These are phyloP conservation scores for Chaetomium sp. DNA, from an alignment of 2,329 filamentous ascomycete species.

Conservation along the genomic window DNA sequence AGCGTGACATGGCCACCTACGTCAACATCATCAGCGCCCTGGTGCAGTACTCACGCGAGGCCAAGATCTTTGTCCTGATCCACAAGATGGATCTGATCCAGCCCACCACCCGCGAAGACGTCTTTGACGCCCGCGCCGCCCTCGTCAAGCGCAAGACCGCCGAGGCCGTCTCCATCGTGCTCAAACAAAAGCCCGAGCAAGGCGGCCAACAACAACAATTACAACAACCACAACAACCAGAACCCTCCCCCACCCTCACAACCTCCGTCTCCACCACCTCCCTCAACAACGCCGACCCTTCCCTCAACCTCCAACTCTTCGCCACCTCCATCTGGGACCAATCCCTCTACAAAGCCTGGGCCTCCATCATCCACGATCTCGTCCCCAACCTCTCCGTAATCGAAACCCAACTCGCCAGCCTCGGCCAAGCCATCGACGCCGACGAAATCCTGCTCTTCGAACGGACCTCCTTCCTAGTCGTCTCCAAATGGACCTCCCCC, in stretches of 20 bases:
- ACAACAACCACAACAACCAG: background rate
- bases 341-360: constrained; percentile 96
- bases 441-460: constrained; percentile 94
- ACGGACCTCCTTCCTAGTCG: constrained; percentile 89
- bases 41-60: constrained; percentile 71
- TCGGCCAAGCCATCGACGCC: constrained; percentile 81
- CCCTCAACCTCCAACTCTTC: constrained; percentile 75
- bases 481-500: constrained; percentile 80
- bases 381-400: constrained; percentile 91
- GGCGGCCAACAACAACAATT: background rate
- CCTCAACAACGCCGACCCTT: constrained; percentile 24
- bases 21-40: constrained; percentile 83
- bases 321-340: constrained; percentile 98
- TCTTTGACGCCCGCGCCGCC: constrained; percentile 78
- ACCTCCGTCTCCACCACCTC: constrained; percentile 21
- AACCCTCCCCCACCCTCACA: background rate
- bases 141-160: constrained; percentile 68
- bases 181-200: constrained; percentile 26
- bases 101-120: constrained; percentile 65
- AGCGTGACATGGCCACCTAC: constrained; percentile 89
- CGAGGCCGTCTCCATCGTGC: constrained; percentile 42
- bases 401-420: constrained; percentile 73
- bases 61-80: constrained; percentile 88
- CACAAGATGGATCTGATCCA: constrained; percentile 99
- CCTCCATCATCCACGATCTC: constrained; percentile 92